A percentile compares a stretch with the other conserved stretches of the same genome.
phyloP scores from a whole-genome alignment of 257 asterid species.

The Penstemon eatonii region DNA sequence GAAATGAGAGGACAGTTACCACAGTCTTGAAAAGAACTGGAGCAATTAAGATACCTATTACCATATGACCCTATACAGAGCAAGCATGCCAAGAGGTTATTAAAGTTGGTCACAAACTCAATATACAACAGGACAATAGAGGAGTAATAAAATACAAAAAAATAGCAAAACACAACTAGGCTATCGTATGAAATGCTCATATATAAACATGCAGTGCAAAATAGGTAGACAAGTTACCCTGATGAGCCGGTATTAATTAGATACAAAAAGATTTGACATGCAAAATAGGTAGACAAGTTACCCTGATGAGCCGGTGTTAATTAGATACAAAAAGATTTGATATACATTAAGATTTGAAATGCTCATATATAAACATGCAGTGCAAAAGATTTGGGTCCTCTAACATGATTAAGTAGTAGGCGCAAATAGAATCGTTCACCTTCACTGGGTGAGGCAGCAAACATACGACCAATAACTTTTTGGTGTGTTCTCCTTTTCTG shows the following conservation, averaged over 20 bases:
- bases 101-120: not conserved
- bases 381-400: not conserved
- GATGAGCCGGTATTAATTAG: conserved; percentile 84
- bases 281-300: conserved; percentile 18
- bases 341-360: too few species aligned
- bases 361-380: too few species aligned
- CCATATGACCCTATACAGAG: too few species aligned
- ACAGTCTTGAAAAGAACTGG: too few species aligned
- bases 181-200: too few species aligned
- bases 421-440: not conserved
- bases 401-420: not conserved
- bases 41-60: too few species aligned
- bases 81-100: not conserved
- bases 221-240: conserved; percentile 48
- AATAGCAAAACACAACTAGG: too few species aligned
- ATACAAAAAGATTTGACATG: too few species aligned
- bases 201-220: not conserved
- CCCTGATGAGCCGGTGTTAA: conserved; percentile 92
- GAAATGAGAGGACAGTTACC: too few species aligned
- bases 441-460: not conserved
- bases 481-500: not conserved
- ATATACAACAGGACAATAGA: not conserved
- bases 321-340: too few species aligned
- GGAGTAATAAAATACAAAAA: too few species aligned
- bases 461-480: not conserved